Evolutionary conservation across 768 basidiomycete species (phyloP).

Genomic region (Russula sp.): DNA sequence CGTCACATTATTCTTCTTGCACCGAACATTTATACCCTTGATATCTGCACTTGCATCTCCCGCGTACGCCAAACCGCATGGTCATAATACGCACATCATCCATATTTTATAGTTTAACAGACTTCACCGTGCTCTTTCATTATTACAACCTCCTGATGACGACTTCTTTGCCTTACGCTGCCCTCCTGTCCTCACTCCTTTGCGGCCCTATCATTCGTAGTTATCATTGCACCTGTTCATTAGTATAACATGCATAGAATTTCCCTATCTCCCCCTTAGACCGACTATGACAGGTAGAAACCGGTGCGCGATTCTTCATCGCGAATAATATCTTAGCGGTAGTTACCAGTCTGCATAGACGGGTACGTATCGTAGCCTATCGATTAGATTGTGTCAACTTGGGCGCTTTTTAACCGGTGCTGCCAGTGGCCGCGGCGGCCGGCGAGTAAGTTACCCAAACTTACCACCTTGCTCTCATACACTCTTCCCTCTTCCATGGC

Average conservation of each 20-base stretch:
- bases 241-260: constrained; percentile 28
- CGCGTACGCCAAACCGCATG: constrained; percentile 13
- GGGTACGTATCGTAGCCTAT: background rate
- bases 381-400: no score
- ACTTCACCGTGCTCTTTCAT: constrained; percentile 20
- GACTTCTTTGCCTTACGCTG: constrained; percentile 7
- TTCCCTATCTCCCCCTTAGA: constrained; percentile 8
- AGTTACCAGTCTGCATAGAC: background rate
- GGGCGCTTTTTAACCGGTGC: background rate
- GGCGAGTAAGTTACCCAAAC: no score
- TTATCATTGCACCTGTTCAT: constrained; percentile 25
- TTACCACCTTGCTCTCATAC: background rate
- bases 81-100: constrained; percentile 25
- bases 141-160: constrained; percentile 13
- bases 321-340: background rate
- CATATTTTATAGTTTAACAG: constrained; percentile 21
- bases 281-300: background rate
- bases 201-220: constrained; percentile 21
- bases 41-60: constrained; percentile 19
- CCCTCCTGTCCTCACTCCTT: constrained; percentile 9
- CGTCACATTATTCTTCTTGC: constrained; percentile 24
- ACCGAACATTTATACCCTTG: constrained; percentile 28
- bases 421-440: no score
- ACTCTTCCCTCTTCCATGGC: constrained; percentile 7
- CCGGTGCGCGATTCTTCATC: background rate